Conservation (phyloP, 2,329 filamentous ascomycete genomes). For the Clonostachys sp. region DNA sequence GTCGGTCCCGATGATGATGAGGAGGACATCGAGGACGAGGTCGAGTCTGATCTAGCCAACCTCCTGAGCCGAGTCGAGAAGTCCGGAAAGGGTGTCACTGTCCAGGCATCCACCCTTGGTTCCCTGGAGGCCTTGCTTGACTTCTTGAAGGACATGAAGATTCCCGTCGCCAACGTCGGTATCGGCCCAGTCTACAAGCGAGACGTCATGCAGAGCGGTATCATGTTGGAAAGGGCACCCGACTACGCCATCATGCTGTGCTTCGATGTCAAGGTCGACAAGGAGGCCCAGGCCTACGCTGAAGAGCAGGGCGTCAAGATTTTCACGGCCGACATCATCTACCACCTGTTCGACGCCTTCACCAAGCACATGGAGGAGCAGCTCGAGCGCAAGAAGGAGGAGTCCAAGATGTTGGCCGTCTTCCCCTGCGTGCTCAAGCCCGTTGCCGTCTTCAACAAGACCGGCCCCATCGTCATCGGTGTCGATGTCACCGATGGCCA, state of each 20-base stretch:
- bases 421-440: conserved; percentile 91
- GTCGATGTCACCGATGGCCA: conserved; percentile 92
- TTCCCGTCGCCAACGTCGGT: conserved; percentile 93
- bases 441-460: conserved; percentile 98
- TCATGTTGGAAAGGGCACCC: conserved; percentile 93
- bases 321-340: conserved; percentile 98
- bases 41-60: conserved; percentile 89
- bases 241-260: conserved; percentile 99
- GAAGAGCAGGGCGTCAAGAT: conserved; percentile 95
- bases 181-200: conserved; percentile 98
- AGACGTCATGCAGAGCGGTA: conserved; percentile 91
- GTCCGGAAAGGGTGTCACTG: conserved; percentile 88
- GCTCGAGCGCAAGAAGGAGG: conserved; percentile 89
- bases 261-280: conserved; percentile 99
- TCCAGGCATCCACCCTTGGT: conserved; percentile 95
- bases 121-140: conserved; percentile 94
- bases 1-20: conserved; percentile 95
- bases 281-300: conserved; percentile 86
- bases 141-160: conserved; percentile 94
- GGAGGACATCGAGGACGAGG: conserved; percentile 92
- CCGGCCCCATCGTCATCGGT: conserved; percentile 88
- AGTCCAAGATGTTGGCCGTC: conserved; percentile 90
- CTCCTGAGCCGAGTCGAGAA: conserved; percentile 89
- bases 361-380: conserved; percentile 90
- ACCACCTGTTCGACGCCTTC: conserved; percentile 96